Base-by-base conservation (phyloP, 768 basidiomycete species). In the Trametes sanguinea region DNA sequence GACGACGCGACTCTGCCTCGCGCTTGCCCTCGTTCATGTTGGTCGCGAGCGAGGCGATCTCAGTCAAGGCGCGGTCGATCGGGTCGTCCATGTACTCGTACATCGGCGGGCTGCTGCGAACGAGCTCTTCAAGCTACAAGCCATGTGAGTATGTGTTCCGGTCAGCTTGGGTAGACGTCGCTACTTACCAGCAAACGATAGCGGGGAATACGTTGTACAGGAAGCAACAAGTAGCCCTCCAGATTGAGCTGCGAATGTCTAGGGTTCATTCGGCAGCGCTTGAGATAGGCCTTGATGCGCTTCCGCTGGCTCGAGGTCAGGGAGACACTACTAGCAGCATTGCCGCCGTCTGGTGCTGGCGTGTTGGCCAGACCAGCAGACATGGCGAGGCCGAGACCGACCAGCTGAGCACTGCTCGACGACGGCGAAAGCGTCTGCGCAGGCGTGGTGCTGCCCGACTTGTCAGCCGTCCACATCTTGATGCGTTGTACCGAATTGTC, bases 21-120 rank as follows among this genome's bases (percentile, higher is more conserved):
- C 97, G 86, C 74, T 98, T 98, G 64, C 94, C 94, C 76, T 99
- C 97, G 74, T 99, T 99, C 92, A 99, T 97, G 69, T 92, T 91
- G 52, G 86, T 92, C 2, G 97, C 95, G 52, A 98, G 76, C 11
- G 85, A 85, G 1, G 94, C 85, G 66, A 98, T 97, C 76, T 96
- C 93, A 17, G 85, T 79, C 46, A 97, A 75, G 6, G 95, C 95
- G 59, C 85, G 86, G 66, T 94, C 92, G 55, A 99, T 79, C 29
- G 92, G 85, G 70, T 95, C 92, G 64, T 90, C 90, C 72, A 85
- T 78, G 64, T 85, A 88, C 48, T 92, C 86, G 50, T 85, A 81
- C 45, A 80, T 77, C 17, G 94, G 90, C n/a, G 94, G 92, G 22
- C 94, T 95, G 70, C 87, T 89, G 67, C 88, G 82, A 16, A 89